phyloP scores from a whole-genome alignment of 768 basidiomycete genomes.

The Boletus rubropictus region DNA sequence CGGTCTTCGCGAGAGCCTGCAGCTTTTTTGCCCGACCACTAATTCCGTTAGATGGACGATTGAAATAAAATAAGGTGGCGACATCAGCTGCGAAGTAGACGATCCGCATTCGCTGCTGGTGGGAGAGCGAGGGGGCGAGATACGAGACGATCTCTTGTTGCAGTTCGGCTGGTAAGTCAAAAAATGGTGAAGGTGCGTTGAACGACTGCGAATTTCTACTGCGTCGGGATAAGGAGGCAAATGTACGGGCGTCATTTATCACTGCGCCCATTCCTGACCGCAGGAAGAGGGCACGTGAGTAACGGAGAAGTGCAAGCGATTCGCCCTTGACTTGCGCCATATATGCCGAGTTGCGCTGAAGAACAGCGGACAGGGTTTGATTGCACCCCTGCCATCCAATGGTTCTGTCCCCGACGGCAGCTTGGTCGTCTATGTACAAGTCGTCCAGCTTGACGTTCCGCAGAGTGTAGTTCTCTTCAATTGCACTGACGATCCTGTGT shows the following conservation, averaged over 20 bases:
- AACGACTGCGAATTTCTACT: slow-evolving; percentile 6
- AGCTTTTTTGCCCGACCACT: slow-evolving; percentile 2
- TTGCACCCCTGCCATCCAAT: slow-evolving; percentile 30
- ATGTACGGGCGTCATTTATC: background rate
- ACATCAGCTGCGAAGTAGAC: slow-evolving; percentile 44
- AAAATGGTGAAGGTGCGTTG: slow-evolving; percentile 28
- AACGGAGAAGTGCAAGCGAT: slow-evolving; percentile 46
- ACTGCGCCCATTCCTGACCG: slow-evolving; percentile 19
- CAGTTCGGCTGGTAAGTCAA: slow-evolving; percentile 50
- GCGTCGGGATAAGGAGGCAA: slow-evolving; percentile 3
- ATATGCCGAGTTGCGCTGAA: slow-evolving; percentile 41
- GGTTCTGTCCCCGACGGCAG: slow-evolving; percentile 20
- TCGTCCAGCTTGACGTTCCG: slow-evolving; percentile 48
- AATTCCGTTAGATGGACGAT: slow-evolving; percentile 17
- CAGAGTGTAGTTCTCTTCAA: slow-evolving; percentile 46
- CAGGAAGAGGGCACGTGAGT: slow-evolving; percentile 48
- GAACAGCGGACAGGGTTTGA: slow-evolving; percentile 28
- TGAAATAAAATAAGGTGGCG: slow-evolving; percentile 39
- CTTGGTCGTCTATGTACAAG: slow-evolving; percentile 25
- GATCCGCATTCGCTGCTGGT: slow-evolving; percentile 49
- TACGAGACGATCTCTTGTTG: slow-evolving; percentile 53
- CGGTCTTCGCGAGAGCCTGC: slow-evolving; percentile 2
- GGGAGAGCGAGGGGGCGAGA: slow-evolving; percentile 52
- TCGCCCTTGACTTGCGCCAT: slow-evolving; percentile 38
- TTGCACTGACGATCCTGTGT: slow-evolving; percentile 39